Conservation (phyloP, 176 grass and related monocot species). For the Carex myosuroides region DNA sequence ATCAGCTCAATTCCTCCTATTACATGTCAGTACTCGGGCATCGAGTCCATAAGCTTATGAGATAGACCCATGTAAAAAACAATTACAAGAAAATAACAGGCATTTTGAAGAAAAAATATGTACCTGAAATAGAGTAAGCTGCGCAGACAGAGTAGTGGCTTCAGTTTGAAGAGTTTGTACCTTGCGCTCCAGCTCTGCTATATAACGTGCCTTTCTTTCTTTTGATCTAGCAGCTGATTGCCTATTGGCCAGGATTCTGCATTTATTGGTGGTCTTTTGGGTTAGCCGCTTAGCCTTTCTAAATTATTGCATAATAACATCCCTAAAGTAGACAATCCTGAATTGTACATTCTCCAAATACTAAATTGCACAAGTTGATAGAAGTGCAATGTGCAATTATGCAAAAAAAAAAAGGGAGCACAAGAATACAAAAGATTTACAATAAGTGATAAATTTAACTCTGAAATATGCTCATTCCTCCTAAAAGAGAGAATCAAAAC, state of each 20-base stretch:
- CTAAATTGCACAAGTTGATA: background rate
- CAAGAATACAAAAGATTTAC: background rate
- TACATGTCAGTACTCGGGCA: background rate
- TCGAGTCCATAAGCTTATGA: background rate
- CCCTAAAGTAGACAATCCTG: background rate
- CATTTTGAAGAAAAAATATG: background rate
- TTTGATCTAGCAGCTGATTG: slow-evolving; percentile 97
- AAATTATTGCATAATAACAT: background rate
- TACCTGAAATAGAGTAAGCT: slow-evolving; percentile 95
- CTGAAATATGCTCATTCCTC: background rate
- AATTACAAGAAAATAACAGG: background rate
- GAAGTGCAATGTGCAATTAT: background rate
- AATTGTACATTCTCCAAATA: background rate
- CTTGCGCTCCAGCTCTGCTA: slow-evolving; percentile 88
- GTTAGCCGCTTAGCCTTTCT: background rate
- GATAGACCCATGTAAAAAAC: background rate
- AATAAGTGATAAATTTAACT: background rate
- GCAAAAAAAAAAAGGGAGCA: background rate
- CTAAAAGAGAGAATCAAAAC: background rate
- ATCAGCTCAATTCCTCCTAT: background rate
- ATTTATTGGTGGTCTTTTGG: slow-evolving; percentile 5
- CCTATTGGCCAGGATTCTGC: slow-evolving; percentile 90
- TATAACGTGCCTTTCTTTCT: slow-evolving; percentile 98
- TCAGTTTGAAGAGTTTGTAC: slow-evolving; percentile 99
- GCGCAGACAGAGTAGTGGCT: slow-evolving; percentile 97